Evolutionary conservation across 305 asterid species (phyloP), one percentile per base, ranked within the genome.

Genomic region (Plantago lanceolata): DNA sequence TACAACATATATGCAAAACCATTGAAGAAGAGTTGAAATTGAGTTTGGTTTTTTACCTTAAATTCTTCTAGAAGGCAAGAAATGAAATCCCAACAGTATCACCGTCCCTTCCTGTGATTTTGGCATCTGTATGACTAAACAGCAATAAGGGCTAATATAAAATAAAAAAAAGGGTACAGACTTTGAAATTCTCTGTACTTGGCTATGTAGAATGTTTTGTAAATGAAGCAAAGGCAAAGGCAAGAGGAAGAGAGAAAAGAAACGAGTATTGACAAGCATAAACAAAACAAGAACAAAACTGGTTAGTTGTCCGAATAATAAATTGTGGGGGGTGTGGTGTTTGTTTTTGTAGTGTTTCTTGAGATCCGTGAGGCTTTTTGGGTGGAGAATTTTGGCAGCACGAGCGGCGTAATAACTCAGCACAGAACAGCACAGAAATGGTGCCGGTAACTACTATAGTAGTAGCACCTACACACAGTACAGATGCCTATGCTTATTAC

Each of bases 61-160:
- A 74, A 55, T 68, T 55, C 4, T 64, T 74, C 65, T 59, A 28
- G 77, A 71, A 69, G 65, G 72, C 66, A 76, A 73, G 11, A 11
- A 76, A 72, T 65, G 18, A 76, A 76, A 77, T 78, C 71, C 86
- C 80, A 74, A 81, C 82, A 81, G 53, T 48, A 76, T 72, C 90
- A 81, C 89, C 94, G 90, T 5, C 65, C 86, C 84, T 74, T 68
- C 90, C 87, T 77, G 55, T 29, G 81, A 78, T 72, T 78, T 40
- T 60, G 92, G 91, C 60, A 61, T 40, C 48, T 61, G 78, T 44
- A 73, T 49, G 61, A 68, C 24, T 71, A 54, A 49, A 51, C 40
- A 47, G 57, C 50, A 75, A 78, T 74, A 70, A 20, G 31, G 19
- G 7, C 28, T 43, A 18, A 43, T 26, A 65, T 19, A 40, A 59